phyloP scores from a whole-genome alignment of 179 eudicot species.

The Beta macrorhiza region DNA sequence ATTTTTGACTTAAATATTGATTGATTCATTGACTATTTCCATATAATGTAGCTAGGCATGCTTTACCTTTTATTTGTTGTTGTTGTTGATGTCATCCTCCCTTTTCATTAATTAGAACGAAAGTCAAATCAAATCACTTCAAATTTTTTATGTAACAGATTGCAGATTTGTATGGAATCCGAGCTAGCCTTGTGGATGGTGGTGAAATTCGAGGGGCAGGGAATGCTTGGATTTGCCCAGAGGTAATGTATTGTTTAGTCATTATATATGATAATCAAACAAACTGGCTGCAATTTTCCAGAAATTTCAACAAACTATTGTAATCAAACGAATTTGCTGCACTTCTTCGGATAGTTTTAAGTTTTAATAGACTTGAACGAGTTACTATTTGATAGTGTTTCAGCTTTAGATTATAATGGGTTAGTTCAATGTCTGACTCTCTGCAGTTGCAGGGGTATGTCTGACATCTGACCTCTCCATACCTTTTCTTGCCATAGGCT shows the following conservation, averaged over 20 bases:
- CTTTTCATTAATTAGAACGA: neutral
- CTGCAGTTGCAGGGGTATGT: no score
- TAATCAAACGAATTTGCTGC: no score
- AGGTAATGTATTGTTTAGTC: conserved; percentile 47
- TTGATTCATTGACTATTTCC: neutral
- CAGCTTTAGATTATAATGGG: no score
- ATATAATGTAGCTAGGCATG: neutral
- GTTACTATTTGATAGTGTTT: no score
- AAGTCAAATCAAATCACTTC: neutral
- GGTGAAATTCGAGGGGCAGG: conserved; percentile 99
- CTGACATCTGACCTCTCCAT: no score
- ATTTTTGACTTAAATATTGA: neutral
- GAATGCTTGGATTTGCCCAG: conserved; percentile 98
- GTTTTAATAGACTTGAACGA: neutral
- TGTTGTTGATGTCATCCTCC: neutral
- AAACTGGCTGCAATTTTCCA: neutral
- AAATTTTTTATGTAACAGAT: conserved; percentile 44
- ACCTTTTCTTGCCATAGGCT: no score
- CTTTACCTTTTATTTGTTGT: neutral
- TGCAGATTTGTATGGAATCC: conserved; percentile 95
- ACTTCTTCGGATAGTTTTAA: neutral
- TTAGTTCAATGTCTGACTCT: no score
- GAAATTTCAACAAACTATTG: no score
- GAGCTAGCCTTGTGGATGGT: conserved; percentile 94
- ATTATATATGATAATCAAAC: conserved; percentile 2